Conservation (phyloP, 148 eudicot species). For the Dianthus caryophyllus region DNA sequence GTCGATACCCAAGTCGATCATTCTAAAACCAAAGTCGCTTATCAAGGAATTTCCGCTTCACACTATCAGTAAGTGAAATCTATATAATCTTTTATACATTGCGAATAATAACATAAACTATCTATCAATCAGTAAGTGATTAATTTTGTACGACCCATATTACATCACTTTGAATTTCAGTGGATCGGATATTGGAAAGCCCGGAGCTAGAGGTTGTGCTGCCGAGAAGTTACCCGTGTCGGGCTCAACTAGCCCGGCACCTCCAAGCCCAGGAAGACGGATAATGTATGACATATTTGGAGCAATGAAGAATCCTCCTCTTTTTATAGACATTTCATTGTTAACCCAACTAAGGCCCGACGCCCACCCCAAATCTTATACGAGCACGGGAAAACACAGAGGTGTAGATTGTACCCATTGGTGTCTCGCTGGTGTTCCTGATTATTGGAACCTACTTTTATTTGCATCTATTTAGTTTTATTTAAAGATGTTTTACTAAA, state of each 20-base stretch:
- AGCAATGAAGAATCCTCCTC: conserved; percentile 26
- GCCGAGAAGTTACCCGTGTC: conserved; percentile 9
- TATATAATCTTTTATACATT: too few species aligned
- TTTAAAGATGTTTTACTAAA: too few species aligned
- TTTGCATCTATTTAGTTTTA: conserved; percentile 7
- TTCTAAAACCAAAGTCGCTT: conserved; percentile 42
- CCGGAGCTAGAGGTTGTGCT: conserved; percentile 9
- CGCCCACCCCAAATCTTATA: conserved; percentile 30
- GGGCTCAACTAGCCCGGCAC: conserved; percentile 20
- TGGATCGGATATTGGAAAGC: conserved; percentile 22
- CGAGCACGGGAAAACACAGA: conserved; percentile 1
- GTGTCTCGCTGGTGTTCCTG: conserved; percentile 38
- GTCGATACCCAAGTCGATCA: conserved; percentile 39
- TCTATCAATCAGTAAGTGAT: too few species aligned
- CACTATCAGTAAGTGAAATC: conserved; percentile 56
- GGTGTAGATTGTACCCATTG: conserved; percentile 33
- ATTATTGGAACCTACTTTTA: conserved; percentile 31
- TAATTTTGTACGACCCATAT: too few species aligned
- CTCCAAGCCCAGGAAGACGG: conserved; percentile 20
- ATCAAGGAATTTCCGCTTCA: conserved; percentile 59
- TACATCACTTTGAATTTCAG: too few species aligned
- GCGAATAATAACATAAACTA: too few species aligned
- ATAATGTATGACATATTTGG: conserved; percentile 23
- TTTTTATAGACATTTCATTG: conserved; percentile 29
- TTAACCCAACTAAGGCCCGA: conserved; percentile 31